Evolutionary conservation across 75 land plant species (phyloP).

Genomic region (Azolla pinnata): DNA sequence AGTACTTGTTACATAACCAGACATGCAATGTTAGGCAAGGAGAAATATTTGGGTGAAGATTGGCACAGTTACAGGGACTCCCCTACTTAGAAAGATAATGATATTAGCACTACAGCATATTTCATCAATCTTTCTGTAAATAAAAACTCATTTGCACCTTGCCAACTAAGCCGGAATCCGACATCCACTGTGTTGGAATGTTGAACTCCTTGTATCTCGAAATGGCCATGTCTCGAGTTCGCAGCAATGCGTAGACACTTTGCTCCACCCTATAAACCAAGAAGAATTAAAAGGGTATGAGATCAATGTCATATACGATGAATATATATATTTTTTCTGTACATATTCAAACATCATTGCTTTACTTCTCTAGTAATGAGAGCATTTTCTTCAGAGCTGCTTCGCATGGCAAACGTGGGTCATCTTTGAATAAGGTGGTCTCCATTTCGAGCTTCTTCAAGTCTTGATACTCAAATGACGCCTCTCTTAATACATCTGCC

Average conservation of each 20-base stretch:
- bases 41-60: too few species aligned
- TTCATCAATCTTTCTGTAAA: too few species aligned
- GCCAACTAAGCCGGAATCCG: slow-evolving; percentile 83
- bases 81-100: too few species aligned
- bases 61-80: too few species aligned
- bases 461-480: slow-evolving; percentile 90
- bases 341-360: too few species aligned
- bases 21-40: too few species aligned
- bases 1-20: too few species aligned
- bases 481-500: slow-evolving; percentile 93
- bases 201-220: slow-evolving; percentile 86
- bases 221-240: slow-evolving; percentile 95
- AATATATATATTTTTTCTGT: too few species aligned
- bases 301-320: too few species aligned
- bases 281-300: neutral
- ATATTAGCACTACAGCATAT: too few species aligned
- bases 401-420: slow-evolving; percentile 62
- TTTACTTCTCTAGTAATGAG: slow-evolving; percentile 81
- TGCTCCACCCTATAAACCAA: slow-evolving; percentile 67
- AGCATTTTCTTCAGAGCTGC: slow-evolving; percentile 72
- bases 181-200: slow-evolving; percentile 81
- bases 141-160: too few species aligned
- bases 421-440: slow-evolving; percentile 52
- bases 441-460: slow-evolving; percentile 60
- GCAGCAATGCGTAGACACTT: slow-evolving; percentile 77